phyloP scores from a whole-genome alignment of 495 filamentous ascomycete genomes.

The Talaromyces borbonicus region DNA sequence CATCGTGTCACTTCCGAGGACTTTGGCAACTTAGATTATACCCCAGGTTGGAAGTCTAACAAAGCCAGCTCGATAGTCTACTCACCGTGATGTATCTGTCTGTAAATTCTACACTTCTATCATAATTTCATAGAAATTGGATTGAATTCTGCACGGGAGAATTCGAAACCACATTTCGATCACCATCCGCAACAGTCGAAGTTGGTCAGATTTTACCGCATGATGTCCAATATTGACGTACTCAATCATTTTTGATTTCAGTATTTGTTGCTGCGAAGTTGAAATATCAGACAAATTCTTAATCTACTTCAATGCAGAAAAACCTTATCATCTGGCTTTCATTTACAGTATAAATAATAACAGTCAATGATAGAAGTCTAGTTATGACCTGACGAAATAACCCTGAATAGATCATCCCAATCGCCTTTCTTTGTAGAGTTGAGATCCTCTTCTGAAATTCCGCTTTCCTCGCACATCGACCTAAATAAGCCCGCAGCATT shows the following conservation, averaged over 20 bases:
- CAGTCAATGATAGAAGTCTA: not conserved
- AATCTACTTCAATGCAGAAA: not conserved
- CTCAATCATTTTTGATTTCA: not conserved
- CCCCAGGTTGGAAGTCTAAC: not conserved
- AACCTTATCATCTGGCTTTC: not conserved
- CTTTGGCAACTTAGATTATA: not conserved
- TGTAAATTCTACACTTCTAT: not conserved
- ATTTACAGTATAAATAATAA: not conserved
- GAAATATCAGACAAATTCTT: not conserved
- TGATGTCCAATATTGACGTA: too few species aligned
- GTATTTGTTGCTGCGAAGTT: not conserved
- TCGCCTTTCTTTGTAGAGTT: not conserved
- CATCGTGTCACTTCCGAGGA: not conserved
- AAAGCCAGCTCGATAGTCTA: not conserved
- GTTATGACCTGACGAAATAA: not conserved
- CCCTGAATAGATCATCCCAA: not conserved
- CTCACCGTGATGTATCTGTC: not conserved
- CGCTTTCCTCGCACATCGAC: slow-evolving; percentile 58
- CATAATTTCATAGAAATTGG: not conserved
- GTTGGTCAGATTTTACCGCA: too few species aligned
- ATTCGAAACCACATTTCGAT: not conserved
- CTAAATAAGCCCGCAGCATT: slow-evolving; percentile 41
- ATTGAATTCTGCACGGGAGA: not conserved
- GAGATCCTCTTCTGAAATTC: slow-evolving; percentile 11
- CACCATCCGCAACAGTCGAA: too few species aligned